phyloP scores from a whole-genome alignment of 1,284 basidiomycete species.

The Pseudozyma sp. region DNA sequence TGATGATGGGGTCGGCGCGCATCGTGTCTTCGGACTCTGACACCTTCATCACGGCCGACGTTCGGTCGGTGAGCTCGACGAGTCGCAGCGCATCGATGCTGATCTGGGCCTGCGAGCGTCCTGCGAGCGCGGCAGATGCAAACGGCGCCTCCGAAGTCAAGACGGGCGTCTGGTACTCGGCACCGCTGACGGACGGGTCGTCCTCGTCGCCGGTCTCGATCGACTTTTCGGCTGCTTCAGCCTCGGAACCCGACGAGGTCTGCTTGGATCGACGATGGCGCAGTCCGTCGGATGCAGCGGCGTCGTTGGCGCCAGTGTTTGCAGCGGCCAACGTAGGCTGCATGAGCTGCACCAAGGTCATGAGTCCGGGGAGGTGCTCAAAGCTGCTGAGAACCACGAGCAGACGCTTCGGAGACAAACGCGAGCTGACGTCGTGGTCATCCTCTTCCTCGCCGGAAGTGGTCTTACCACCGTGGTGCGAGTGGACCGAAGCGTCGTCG shows the following conservation, averaged over 20 bases:
- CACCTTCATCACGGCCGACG: conserved; percentile 85
- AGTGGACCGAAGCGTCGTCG: conserved; percentile 33
- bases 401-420: conserved; percentile 72
- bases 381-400: conserved; percentile 89
- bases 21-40: conserved; percentile 77
- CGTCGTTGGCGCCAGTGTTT: conserved; percentile 5
- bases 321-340: conserved; percentile 64
- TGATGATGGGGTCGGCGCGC: conserved; percentile 81
- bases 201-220: conserved; percentile 28
- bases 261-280: conserved; percentile 31
- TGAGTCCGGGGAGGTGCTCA: conserved; percentile 79
- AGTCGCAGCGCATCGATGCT: conserved; percentile 59
- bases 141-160: conserved; percentile 43
- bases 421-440: conserved; percentile 22
- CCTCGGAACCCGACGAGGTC: conserved; percentile 23
- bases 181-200: conserved; percentile 35
- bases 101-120: conserved; percentile 41
- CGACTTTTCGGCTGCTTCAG: conserved; percentile 24
- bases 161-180: conserved; percentile 39
- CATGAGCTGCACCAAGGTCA: conserved; percentile 73
- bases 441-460: conserved; percentile 34
- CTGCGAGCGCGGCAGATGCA: conserved; percentile 17
- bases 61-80: conserved; percentile 82
- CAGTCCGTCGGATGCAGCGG: conserved; percentile 13
- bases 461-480: conserved; percentile 32